These are phyloP conservation scores for Coemansia sp. DNA, from an alignment of 192 early-diverging fungal species.

Conservation along the genomic window DNA sequence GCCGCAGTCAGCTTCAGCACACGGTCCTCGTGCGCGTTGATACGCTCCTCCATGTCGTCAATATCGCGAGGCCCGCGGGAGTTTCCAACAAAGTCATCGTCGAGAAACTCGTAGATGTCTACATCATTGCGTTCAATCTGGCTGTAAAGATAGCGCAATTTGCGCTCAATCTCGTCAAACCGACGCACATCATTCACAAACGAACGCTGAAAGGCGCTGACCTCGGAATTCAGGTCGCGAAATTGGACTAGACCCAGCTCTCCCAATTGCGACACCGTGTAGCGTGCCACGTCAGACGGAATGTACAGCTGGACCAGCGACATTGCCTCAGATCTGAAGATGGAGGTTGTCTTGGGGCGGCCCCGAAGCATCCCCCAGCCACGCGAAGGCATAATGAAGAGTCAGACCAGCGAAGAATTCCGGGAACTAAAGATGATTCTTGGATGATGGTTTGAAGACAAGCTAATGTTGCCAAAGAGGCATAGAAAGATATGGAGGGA, in stretches of 20 bases:
- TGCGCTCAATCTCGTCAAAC: constrained; percentile 96
- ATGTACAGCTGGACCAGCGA: constrained; percentile 94
- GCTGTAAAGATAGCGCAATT: constrained; percentile 81
- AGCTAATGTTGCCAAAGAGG: background rate
- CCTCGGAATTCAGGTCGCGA: constrained; percentile 89
- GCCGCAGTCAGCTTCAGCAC: constrained; percentile 83
- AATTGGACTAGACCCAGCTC: constrained; percentile 94
- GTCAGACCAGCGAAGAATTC: background rate
- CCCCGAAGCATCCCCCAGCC: constrained; percentile 44
- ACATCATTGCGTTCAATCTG: constrained; percentile 83
- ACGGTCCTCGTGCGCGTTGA: constrained; percentile 79
- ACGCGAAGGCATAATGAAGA: constrained; percentile 31
- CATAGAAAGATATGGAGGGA: background rate
- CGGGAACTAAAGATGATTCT: background rate
- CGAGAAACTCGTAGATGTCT: constrained; percentile 49
- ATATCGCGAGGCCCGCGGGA: constrained; percentile 85
- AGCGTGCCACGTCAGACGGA: constrained; percentile 88
- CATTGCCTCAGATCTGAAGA: constrained; percentile 96
- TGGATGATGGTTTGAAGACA: background rate
- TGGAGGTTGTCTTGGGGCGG: constrained; percentile 52
- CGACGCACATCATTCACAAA: constrained; percentile 94
- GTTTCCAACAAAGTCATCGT: constrained; percentile 54
- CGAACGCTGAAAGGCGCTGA: constrained; percentile 94
- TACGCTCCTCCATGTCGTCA: constrained; percentile 83
- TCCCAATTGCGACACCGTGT: constrained; percentile 89